Conservation (phyloP, 371 early-diverging fungal genomes). For the Mucor velutinosus region DNA sequence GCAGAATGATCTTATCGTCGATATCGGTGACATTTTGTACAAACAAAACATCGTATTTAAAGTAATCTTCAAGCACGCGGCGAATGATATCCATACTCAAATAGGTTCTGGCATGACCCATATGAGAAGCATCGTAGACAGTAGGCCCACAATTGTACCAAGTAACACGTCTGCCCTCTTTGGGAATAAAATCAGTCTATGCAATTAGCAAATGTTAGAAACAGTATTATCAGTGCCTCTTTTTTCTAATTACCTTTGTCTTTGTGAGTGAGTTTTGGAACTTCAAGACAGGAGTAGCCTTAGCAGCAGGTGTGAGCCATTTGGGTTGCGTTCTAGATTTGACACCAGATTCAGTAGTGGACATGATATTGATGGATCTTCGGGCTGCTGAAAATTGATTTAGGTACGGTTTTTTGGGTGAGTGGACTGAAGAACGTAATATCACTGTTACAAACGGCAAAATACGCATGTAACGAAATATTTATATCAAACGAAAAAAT, state of each 20-base stretch:
- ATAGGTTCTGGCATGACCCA: conserved; percentile 99
- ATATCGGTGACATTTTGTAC: conserved; percentile 99
- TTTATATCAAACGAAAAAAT: neutral
- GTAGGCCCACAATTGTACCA: conserved; percentile 99
- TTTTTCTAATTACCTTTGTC: conserved; percentile 54
- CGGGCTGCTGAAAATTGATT: neutral
- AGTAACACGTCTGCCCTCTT: conserved; percentile 75
- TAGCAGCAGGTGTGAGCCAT: conserved; percentile 32
- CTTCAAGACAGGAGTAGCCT: conserved; percentile 49
- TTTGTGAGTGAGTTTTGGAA: conserved; percentile 82
- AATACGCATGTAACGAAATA: conserved; percentile 15
- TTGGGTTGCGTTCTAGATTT: conserved; percentile 46
- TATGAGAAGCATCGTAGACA: conserved; percentile 98
- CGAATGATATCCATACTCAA: conserved; percentile 96
- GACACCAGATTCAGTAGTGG: neutral
- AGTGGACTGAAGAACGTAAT: conserved; percentile 1
- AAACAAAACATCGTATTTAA: conserved; percentile 92
- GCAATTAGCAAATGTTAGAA: neutral
- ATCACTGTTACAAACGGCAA: conserved; percentile 6
- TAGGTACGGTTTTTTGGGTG: neutral
- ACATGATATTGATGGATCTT: conserved; percentile 1
- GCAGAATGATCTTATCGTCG: conserved; percentile 99
- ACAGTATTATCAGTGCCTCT: neutral
- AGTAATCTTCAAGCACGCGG: conserved; percentile 95
- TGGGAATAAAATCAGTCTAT: conserved; percentile 88